Base-by-base conservation (phyloP, 805 yeast species). In the Metschnikowia cubensis region DNA sequence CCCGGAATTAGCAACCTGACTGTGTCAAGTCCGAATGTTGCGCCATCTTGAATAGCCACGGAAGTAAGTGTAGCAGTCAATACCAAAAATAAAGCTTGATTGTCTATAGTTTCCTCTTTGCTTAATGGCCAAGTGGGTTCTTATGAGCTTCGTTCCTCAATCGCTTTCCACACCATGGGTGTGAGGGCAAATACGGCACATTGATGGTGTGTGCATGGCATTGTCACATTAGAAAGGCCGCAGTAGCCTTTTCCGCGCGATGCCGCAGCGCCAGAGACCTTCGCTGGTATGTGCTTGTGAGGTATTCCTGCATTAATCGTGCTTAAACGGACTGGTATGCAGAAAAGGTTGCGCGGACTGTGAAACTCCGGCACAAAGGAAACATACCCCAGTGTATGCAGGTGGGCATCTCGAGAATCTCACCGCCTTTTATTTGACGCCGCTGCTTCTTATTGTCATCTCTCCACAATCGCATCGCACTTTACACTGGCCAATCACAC, bases 381-480 rank as follows among this genome's bases (percentile, higher is more conserved):
- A 11, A 14, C 25, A 29, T 11, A 1, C 18, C 15, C 25, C 11
- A 8, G 10, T 11, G 10, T 34, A 18, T 42, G 37, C 45, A 32
- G 29, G 36, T 22, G 34, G 25, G 36, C 36, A 42, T 42, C 45
- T 22, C 45, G 21, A 32, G 37, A 41, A 42, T 42, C 37, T 15
- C 31, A 32, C 36, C 21, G 44, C 29, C 44, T 32, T 17, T 32
- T n/a, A 41, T 32, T 41, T 31, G 44, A 32, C 36, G 45, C 45
- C 45, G 45, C 37, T 21, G 20, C 34, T 38, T 22, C 29, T 15
- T 29, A n/a, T n/a, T 33, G 34, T 32, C 45, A 33, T 42, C 37
- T 42, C 45, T 42, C 45, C 45, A 42, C 45, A 42, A 42, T 42
- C 37, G 45, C 45, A 42, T 42, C 45, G 45, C 45, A 42, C 29